phyloP scores from a whole-genome alignment of 192 early-diverging fungal genomes.

The Backusella australiensis region DNA sequence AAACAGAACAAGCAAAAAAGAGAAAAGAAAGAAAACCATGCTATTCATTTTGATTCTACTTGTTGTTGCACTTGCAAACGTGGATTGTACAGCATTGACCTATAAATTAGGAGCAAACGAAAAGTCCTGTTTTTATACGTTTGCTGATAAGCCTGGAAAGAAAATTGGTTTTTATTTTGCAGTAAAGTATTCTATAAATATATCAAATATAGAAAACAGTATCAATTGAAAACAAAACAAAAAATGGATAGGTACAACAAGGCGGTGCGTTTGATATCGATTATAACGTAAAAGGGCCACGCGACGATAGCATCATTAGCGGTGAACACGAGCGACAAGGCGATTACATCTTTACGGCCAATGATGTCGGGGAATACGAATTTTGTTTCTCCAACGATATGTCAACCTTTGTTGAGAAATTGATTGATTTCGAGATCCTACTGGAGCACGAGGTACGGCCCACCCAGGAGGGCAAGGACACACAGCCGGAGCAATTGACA shows the following conservation, averaged over 20 bases:
- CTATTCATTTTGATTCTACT: not conserved
- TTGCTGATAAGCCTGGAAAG: constrained; percentile 72
- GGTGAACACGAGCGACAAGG: constrained; percentile 91
- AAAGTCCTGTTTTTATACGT: constrained; percentile 88
- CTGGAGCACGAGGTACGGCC: constrained; percentile 80
- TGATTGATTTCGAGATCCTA: constrained; percentile 93
- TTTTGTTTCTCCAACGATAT: constrained; percentile 97
- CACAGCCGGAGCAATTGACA: constrained; percentile 53
- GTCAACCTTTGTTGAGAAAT: constrained; percentile 93
- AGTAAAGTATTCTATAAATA: constrained; percentile 48
- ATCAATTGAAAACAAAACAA: not conserved
- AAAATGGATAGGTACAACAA: constrained; percentile 76
- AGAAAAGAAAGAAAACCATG: not conserved
- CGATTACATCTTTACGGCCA: constrained; percentile 91
- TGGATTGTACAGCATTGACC: constrained; percentile 58
- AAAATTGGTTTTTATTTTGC: constrained; percentile 98
- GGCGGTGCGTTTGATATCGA: constrained; percentile 98
- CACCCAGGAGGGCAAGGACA: constrained; percentile 21
- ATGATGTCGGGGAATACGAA: constrained; percentile 83
- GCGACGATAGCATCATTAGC: constrained; percentile 61
- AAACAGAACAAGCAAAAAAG: not conserved
- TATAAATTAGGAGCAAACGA: constrained; percentile 90
- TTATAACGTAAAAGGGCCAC: constrained; percentile 80
- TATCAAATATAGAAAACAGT: not conserved
- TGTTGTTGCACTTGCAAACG: not conserved